Conservation (phyloP, 805 yeast genomes). For the Zygoascus tannicola region DNA sequence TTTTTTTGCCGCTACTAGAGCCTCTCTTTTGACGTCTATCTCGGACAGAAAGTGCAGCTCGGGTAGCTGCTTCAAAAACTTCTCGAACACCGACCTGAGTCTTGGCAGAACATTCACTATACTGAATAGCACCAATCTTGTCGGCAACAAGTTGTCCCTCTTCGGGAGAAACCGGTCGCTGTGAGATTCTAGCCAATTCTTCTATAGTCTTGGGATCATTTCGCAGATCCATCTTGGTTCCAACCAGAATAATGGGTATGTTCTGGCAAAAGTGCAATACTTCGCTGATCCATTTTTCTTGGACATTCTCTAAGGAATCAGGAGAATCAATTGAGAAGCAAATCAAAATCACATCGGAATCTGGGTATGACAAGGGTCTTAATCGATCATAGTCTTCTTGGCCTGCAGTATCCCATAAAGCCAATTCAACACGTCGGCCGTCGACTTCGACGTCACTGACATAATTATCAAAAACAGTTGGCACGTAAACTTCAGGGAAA, state of each 20-base stretch:
- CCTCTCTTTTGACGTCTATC: slow-evolving; percentile 32
- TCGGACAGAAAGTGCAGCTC: slow-evolving; percentile 74
- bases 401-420: slow-evolving; percentile 97
- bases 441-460: slow-evolving; percentile 93
- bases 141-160: slow-evolving; percentile 86
- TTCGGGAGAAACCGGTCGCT: slow-evolving; percentile 68
- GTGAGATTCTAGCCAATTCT: slow-evolving; percentile 61
- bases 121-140: slow-evolving; percentile 78
- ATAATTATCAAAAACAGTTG: slow-evolving; percentile 94
- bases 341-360: slow-evolving; percentile 81
- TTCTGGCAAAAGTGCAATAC: slow-evolving; percentile 91
- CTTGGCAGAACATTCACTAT: slow-evolving; percentile 88
- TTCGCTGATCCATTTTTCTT: slow-evolving; percentile 93
- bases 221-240: slow-evolving; percentile 85
- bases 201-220: slow-evolving; percentile 71
- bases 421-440: slow-evolving; percentile 86
- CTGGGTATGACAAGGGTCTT: slow-evolving; percentile 87
- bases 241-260: slow-evolving; percentile 85
- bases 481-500: slow-evolving; percentile 91
- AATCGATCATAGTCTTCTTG: slow-evolving; percentile 95
- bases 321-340: slow-evolving; percentile 89
- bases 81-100: slow-evolving; percentile 87
- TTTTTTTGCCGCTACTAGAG: slow-evolving; percentile 32
- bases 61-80: slow-evolving; percentile 85
- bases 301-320: slow-evolving; percentile 86